Evolutionary conservation across 768 basidiomycete genomes (phyloP).

Genomic region (Pleurotus giganteus): DNA sequence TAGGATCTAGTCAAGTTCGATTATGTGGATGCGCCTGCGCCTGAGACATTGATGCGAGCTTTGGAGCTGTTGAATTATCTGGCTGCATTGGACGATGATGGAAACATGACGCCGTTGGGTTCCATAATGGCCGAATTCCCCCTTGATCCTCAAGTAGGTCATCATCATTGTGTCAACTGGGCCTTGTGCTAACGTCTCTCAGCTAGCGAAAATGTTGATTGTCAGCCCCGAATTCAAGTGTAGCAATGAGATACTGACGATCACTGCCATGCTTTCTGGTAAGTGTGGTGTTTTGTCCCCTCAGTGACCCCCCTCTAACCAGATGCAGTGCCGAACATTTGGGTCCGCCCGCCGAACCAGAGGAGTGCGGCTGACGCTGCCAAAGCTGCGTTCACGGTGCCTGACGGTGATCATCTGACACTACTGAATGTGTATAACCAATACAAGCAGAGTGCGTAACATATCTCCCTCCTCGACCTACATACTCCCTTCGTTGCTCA

Average conservation of each 20-base stretch:
- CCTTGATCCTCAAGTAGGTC: conserved; percentile 86
- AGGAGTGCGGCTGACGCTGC: conserved; percentile 91
- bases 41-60: conserved; percentile 96
- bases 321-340: conserved; percentile 27
- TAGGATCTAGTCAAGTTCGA: conserved; percentile 86
- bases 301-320: not conserved
- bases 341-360: conserved; percentile 85
- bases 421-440: conserved; percentile 95
- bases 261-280: conserved; percentile 97
- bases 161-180: no score
- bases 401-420: conserved; percentile 95
- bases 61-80: conserved; percentile 91
- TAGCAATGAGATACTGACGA: conserved; percentile 92
- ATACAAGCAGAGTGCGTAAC: conserved; percentile 71
- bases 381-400: conserved; percentile 83
- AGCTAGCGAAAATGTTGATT: conserved; percentile 93
- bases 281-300: conserved; percentile 17
- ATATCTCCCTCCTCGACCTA: not conserved
- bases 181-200: not conserved
- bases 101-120: conserved; percentile 83
- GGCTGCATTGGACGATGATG: conserved; percentile 90
- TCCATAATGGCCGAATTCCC: conserved; percentile 97
- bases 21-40: conserved; percentile 91
- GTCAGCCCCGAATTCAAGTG: conserved; percentile 93
- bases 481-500: not conserved